Conservation (phyloP, 345 rosid genomes). For the Carallia pectinifolia region DNA sequence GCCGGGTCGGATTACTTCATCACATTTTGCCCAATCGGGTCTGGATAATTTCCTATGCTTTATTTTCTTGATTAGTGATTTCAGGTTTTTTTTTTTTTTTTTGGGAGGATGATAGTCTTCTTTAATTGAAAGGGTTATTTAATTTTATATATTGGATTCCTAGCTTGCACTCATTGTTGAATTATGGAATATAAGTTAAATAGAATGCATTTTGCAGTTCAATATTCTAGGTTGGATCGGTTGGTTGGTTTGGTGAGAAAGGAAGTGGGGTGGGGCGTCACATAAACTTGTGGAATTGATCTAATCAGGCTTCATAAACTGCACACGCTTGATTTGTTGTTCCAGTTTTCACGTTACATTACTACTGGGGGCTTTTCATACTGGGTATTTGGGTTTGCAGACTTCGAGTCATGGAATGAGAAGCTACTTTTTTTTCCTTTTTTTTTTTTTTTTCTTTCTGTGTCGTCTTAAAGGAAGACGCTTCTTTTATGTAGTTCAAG, state of each 20-base stretch:
- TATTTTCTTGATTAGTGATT: background rate
- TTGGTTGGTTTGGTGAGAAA: slow-evolving; percentile 3
- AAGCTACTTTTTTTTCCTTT: too few species aligned
- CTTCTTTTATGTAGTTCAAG: too few species aligned
- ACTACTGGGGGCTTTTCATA: too few species aligned
- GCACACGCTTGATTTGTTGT: too few species aligned
- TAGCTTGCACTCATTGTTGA: too few species aligned
- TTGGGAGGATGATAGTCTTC: background rate
- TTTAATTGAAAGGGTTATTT: background rate
- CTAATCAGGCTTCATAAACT: too few species aligned
- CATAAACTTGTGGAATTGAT: too few species aligned
- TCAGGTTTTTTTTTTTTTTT: background rate
- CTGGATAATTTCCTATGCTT: background rate
- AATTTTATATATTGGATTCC: background rate
- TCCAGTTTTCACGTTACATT: too few species aligned
- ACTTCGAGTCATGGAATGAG: too few species aligned
- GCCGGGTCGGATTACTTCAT: slow-evolving; percentile 71
- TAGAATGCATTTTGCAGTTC: background rate
- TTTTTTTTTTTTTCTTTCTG: too few species aligned
- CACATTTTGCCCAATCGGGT: slow-evolving; percentile 59
- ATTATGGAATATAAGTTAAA: background rate
- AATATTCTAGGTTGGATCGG: background rate
- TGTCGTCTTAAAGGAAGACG: too few species aligned
- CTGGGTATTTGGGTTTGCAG: too few species aligned
- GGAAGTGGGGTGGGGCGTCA: background rate